Evolutionary conservation across 164 flowering plant genomes (phyloP), one percentile per base, ranked within the genome.

Genomic region (Piper betle): DNA sequence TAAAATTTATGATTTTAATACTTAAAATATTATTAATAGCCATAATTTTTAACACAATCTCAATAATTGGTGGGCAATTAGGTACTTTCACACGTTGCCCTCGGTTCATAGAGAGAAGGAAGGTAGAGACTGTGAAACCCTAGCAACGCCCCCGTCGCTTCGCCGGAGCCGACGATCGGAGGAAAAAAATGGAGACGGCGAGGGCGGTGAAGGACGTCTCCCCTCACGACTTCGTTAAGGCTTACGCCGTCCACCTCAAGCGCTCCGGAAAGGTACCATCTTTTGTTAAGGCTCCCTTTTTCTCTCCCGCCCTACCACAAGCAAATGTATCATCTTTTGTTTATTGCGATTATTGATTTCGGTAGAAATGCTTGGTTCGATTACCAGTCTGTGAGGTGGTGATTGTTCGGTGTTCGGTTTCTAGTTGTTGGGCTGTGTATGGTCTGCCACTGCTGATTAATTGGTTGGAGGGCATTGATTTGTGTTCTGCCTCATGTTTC

Each of bases 181-280:
- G 33, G 33, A 25, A 25, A 25, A n/a, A 54, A 5, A 73, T 75
- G 76, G 74, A 66, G 68, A 39, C 74, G 10, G 77, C 80, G 25
- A 73, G 58, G 60, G 74, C 74, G 0, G 84, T 81, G 55, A 81
- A 81, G 66, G 82, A 81, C 54, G 84, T 77, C 10, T 81, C 84
- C 4, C 79, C 84, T 42, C 84, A 81, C 69, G 82, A 78, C 33
- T 81, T 81, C 74, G 72, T 67, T 5, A 74, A 68, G 59, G 73
- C 76, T 0, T 79, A 81, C 55, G 59, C 84, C 39, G 67, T 81
- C 60, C 84, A 81, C 52, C 82, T 81, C 58, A 81, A 81, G 68
- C 70, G 81, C 18, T 79, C 84, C 16, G 84, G 84, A 56, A 79
- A 81, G 84, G 84, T 79, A 58, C 7, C 46, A 1, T 0, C 60